Conservation (phyloP, 163 green algal species). For the Scenedesmus sp. region DNA sequence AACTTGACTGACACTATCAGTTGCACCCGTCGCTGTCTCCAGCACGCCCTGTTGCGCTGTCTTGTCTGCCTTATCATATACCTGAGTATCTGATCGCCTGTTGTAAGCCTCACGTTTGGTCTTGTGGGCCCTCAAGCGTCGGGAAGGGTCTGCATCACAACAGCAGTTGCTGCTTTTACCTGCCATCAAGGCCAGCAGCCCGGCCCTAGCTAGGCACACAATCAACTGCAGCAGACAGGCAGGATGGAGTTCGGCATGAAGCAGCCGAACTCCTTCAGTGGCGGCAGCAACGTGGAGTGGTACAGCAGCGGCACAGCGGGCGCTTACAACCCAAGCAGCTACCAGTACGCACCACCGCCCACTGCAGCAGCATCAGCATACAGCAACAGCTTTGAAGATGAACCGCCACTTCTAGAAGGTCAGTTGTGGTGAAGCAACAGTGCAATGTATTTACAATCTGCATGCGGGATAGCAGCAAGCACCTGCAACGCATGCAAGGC, state of each 20-base stretch:
- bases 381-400: constrained; percentile 81
- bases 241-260: constrained; percentile 53
- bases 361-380: constrained; percentile 44
- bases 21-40: background rate
- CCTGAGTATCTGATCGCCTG: background rate
- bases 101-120: background rate
- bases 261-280: constrained; percentile 36
- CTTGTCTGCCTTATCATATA: background rate
- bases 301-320: constrained; percentile 17
- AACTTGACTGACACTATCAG: background rate
- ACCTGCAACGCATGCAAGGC: background rate
- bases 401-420: constrained; percentile 90
- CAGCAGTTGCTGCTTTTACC: background rate
- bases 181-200: background rate
- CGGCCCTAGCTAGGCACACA: background rate
- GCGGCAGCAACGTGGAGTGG: constrained; percentile 44
- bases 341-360: constrained; percentile 20
- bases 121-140: background rate
- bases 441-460: background rate
- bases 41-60: background rate
- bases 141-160: background rate
- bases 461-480: background rate
- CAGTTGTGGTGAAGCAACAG: background rate
- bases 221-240: background rate
- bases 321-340: constrained; percentile 3